Evolutionary conservation across 139 green algal species (phyloP).

Genomic region (Astrephomene gubernaculifera): DNA sequence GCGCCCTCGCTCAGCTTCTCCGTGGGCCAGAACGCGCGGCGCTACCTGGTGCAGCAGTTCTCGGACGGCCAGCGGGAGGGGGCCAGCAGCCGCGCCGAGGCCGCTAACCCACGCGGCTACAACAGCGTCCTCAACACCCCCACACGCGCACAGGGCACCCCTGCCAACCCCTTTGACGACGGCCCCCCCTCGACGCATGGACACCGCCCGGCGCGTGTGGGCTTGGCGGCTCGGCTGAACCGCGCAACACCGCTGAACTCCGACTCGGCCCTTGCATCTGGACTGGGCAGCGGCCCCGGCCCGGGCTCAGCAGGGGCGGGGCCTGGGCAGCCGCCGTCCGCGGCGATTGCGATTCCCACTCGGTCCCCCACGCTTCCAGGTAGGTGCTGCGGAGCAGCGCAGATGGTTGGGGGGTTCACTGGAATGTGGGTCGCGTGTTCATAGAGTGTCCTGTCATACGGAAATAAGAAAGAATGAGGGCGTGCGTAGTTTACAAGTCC

Average conservation of each 20-base stretch:
- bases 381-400: neutral
- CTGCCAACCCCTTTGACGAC: neutral
- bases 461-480: too few species aligned
- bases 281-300: too few species aligned
- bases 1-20: neutral
- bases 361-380: constrained; percentile 19
- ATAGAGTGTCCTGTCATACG: too few species aligned
- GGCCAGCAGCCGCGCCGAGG: neutral
- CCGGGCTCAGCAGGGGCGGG: too few species aligned
- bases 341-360: too few species aligned
- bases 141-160: neutral
- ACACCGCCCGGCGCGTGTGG: neutral
- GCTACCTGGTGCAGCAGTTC: constrained; percentile 12
- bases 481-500: too few species aligned
- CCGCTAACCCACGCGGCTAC: neutral
- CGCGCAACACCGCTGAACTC: neutral
- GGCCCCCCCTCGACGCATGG: neutral
- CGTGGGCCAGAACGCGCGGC: neutral
- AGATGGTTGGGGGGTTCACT: too few species aligned
- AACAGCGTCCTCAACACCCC: constrained; percentile 22
- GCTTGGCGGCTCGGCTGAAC: constrained; percentile 3
- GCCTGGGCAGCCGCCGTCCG: too few species aligned
- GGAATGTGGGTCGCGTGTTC: too few species aligned
- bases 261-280: too few species aligned
- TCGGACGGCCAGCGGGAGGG: constrained; percentile 9